Evolutionary conservation across 495 filamentous ascomycete species (phyloP), one percentile per base, ranked within the genome.

Genomic region (Podospora sp.): DNA sequence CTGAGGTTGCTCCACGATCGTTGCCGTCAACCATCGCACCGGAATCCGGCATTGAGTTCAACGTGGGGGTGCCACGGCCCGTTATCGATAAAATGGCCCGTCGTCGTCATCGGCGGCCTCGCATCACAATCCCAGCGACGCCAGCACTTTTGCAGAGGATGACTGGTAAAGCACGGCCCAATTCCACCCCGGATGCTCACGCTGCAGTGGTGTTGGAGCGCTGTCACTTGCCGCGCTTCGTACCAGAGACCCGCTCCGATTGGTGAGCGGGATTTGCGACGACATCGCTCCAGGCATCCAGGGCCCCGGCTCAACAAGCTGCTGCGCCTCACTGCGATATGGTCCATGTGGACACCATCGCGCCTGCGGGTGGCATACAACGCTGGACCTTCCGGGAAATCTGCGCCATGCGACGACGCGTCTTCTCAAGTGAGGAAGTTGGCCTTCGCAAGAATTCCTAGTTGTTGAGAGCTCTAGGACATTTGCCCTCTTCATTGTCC

Each of bases 71-170:
- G 57, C 20, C n/a, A 33, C 21, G 24, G 52, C 9, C 18, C 60
- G 62, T 52, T 53, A 33, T 49, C 62, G 62, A 52, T 53, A 52
- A 52, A 12, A 22, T 26, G 62, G 26, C 18, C 14, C 21, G 49
- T 22, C 26, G 62, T 64, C 62, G 50, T 64, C 62, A 64, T 64
- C 62, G 62, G 62, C 62, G 62, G 62, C 62, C 62, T 64, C 62
- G 50, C 33, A 49, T n/a, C 11, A 20, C 12, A 9, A 49, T 46
- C 21, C 21, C 46, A 12, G 24, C 55, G 12, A 14, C 40, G 12
- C 14, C 40, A 18, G 16, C 40, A 8, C 40, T 46, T 11, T 46
- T 46, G 2, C 2, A 18, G 40, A 46, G 11, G 16, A 18, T 11
- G 40, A 46, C 16, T 2, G 40, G 40, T 14, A 46, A 46, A 46